Evolutionary conservation across 2,329 filamentous ascomycete genomes (phyloP).

Genomic region (Diaporthe velutina): DNA sequence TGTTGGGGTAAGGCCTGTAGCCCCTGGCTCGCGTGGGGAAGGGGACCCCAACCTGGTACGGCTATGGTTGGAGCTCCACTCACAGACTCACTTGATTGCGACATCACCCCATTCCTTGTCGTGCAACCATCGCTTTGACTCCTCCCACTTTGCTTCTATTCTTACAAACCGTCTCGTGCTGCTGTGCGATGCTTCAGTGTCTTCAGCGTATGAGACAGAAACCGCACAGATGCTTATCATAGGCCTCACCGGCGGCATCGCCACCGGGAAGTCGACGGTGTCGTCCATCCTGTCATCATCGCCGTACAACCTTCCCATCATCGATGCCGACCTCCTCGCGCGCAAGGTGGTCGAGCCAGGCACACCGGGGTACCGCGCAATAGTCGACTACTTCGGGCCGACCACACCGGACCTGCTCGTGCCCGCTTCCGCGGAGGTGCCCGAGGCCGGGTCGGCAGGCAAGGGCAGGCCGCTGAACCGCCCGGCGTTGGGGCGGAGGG

Average conservation of each 20-base stretch:
- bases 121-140: not conserved
- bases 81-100: too few relatives aligned
- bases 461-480: conserved; percentile 85
- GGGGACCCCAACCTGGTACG: not conserved
- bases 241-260: conserved; percentile 95
- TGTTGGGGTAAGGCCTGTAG: conserved; percentile 11
- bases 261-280: conserved; percentile 97
- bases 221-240: conserved; percentile 84
- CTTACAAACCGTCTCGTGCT: not conserved
- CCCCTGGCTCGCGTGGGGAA: not conserved
- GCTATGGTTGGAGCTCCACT: not conserved
- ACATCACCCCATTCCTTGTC: conserved; percentile 10
- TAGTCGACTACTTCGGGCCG: conserved; percentile 84
- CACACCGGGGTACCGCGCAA: conserved; percentile 84
- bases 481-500: conserved; percentile 83
- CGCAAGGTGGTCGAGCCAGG: conserved; percentile 96
- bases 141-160: not conserved
- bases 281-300: conserved; percentile 83
- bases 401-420: conserved; percentile 89
- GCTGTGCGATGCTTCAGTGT: not conserved
- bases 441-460: conserved; percentile 66
- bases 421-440: conserved; percentile 64
- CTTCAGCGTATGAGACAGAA: not conserved
- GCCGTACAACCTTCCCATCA: conserved; percentile 88
- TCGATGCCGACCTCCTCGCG: conserved; percentile 94